These are phyloP conservation scores for Boletus pseudopeckii DNA, from an alignment of 768 basidiomycete genomes.

Conservation along the genomic window DNA sequence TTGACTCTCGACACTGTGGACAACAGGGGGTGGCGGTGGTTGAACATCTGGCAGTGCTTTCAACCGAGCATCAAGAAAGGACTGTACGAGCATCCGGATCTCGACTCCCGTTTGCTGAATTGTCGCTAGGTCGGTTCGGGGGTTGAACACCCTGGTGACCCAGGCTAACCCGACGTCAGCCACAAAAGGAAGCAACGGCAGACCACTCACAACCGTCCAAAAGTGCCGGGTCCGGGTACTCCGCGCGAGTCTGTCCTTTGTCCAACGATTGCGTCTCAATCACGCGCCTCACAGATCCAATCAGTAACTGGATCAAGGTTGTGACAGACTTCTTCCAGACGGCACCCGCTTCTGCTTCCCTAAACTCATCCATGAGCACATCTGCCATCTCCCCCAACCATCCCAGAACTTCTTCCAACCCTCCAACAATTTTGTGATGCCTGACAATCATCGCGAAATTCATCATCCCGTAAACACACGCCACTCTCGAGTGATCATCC, in stretches of 20 bases:
- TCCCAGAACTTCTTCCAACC: slow-evolving; percentile 47
- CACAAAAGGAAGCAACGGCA: not conserved
- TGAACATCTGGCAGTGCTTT: slow-evolving; percentile 41
- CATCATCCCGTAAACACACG: slow-evolving; percentile 73
- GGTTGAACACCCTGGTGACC: slow-evolving; percentile 49
- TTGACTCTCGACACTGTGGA: slow-evolving; percentile 40
- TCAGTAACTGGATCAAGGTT: slow-evolving; percentile 46
- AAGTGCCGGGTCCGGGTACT: slow-evolving; percentile 63
- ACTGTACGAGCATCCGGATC: slow-evolving; percentile 54
- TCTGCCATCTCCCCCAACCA: slow-evolving; percentile 66
- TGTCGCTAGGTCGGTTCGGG: slow-evolving; percentile 41
- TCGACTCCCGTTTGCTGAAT: slow-evolving; percentile 46
- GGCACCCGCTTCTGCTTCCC: slow-evolving; percentile 25
- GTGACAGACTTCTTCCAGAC: slow-evolving; percentile 29
- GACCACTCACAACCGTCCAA: slow-evolving; percentile 49
- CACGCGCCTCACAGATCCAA: slow-evolving; percentile 56
- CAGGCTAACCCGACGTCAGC: slow-evolving; percentile 44
- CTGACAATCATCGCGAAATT: slow-evolving; percentile 62
- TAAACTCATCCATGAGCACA: slow-evolving; percentile 54
- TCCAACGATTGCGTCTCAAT: slow-evolving; percentile 40
- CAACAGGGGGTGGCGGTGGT: slow-evolving; percentile 32
- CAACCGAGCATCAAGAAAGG: slow-evolving; percentile 58
- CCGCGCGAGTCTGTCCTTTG: slow-evolving; percentile 28
- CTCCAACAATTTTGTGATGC: slow-evolving; percentile 43
- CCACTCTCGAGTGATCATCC: slow-evolving; percentile 59